phyloP scores from a whole-genome alignment of 2,329 filamentous ascomycete genomes.

The Pezicula rhizophila region DNA sequence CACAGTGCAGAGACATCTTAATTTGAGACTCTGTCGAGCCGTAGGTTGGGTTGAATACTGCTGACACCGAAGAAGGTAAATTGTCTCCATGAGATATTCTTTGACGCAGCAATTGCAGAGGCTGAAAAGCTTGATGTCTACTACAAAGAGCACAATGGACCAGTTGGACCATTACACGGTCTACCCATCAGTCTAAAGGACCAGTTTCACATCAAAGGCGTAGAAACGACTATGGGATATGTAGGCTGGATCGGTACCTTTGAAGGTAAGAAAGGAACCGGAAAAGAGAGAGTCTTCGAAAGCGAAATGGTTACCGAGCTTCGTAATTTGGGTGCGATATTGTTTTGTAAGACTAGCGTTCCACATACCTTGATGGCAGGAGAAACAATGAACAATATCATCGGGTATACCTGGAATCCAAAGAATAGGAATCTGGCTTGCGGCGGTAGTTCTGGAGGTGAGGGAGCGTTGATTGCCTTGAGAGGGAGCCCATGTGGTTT shows the following conservation, averaged over 20 bases:
- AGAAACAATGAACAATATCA: constrained; percentile 39
- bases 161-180: constrained; percentile 33
- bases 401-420: constrained; percentile 31
- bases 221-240: constrained; percentile 48
- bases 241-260: constrained; percentile 60
- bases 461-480: constrained; percentile 27
- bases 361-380: constrained; percentile 32
- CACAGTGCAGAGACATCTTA: no score
- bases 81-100: constrained; percentile 52
- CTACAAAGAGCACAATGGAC: constrained; percentile 31
- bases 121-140: constrained; percentile 48
- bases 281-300: constrained; percentile 44
- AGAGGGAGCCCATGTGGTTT: constrained; percentile 26
- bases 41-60: no score
- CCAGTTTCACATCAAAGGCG: constrained; percentile 28
- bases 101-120: constrained; percentile 43
- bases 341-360: constrained; percentile 35
- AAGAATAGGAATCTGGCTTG: constrained; percentile 22
- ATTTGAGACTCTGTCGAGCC: no score
- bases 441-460: constrained; percentile 27
- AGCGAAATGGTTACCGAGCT: constrained; percentile 38
- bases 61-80: constrained; percentile 38
- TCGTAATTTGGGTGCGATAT: constrained; percentile 31
- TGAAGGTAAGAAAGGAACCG: constrained; percentile 45
- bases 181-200: constrained; percentile 35